Evolutionary conservation across 108 stramenopile genomes (phyloP), one percentile per base, ranked within the genome.

Genomic region (Craspedostauros australis): DNA sequence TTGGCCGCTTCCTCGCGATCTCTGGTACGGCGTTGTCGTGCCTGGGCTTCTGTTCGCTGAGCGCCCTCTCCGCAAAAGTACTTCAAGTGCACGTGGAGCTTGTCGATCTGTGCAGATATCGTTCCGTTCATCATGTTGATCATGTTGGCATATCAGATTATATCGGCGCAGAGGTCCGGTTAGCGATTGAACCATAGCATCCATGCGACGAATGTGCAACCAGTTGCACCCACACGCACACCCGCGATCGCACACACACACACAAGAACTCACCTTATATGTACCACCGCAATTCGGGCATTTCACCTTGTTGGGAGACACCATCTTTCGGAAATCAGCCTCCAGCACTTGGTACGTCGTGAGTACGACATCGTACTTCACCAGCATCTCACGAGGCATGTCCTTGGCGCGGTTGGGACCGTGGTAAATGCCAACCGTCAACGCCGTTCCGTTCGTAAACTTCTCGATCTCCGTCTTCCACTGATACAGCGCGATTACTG

Each of bases 291-390:
- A 98, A 50, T 97, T 91, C 19, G 86, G 86, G 51, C 96, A 96
- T 37, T 65, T 66, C 1, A 96, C 85, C 44, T 95, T 95, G 57
- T 87, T 85, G 22, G 93, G 92, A 5, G 81, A 86, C 0, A 86
- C 74, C 91, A 96, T 95, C 56, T 94, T 93, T 9, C 94, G 74
- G 64, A 89, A 94, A 47, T 98, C 95, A 16, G 86, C 70, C 61
- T 97, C 95, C 23, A 98, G 58, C 2, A 97, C 91, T 47, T 95
- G 91, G 68, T 99, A 99, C 0, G 96, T 96, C 0, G 98, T 99
- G 14, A 99, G 74, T 3, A 98, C 92, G 7, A 99, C 73, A 53
- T 99, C 98, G 57, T 86, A 94, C 53, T 76, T 86, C 54, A 39
- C 50, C 44, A 99, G 68, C 43, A 88, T 68, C 52, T 76, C 72